These are phyloP conservation scores for Cunninghamia lanceolata DNA, from an alignment of 75 land plant species.

Conservation along the genomic window DNA sequence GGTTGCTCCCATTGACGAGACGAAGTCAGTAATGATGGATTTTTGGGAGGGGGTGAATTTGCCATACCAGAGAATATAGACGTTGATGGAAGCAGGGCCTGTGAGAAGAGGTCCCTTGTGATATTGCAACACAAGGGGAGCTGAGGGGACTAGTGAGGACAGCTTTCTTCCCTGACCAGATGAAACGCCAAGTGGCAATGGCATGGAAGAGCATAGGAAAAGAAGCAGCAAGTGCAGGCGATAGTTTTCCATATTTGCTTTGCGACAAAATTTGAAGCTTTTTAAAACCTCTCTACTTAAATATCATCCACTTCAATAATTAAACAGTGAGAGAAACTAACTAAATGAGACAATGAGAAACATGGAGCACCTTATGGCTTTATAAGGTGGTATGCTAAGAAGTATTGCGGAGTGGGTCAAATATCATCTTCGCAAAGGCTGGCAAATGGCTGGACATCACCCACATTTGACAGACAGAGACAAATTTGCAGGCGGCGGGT, in stretches of 20 bases:
- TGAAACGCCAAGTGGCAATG: not conserved
- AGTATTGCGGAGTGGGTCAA: no score
- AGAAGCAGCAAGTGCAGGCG: not conserved
- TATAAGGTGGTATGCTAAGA: no score
- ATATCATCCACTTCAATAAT: no score
- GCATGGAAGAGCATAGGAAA: not conserved
- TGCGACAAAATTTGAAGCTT: no score
- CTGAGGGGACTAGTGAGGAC: not conserved
- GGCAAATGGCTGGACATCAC: no score
- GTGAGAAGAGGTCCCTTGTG: slow-evolving; percentile 68
- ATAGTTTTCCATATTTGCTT: not conserved
- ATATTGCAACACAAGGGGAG: slow-evolving; percentile 39
- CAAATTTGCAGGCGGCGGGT: no score
- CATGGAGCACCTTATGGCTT: no score
- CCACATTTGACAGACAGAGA: no score
- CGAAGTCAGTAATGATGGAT: slow-evolving; percentile 57
- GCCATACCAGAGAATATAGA: slow-evolving; percentile 84
- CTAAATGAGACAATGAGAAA: no score
- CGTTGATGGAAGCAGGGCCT: slow-evolving; percentile 26
- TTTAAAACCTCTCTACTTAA: no score
- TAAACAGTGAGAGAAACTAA: no score
- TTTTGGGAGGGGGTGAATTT: slow-evolving; percentile 58
- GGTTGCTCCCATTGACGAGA: slow-evolving; percentile 42
- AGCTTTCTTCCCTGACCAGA: not conserved
- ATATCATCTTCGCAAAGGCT: no score